Evolutionary conservation across 208 protist genomes (phyloP).

Genomic region (Vickermania spadyakhi): DNA sequence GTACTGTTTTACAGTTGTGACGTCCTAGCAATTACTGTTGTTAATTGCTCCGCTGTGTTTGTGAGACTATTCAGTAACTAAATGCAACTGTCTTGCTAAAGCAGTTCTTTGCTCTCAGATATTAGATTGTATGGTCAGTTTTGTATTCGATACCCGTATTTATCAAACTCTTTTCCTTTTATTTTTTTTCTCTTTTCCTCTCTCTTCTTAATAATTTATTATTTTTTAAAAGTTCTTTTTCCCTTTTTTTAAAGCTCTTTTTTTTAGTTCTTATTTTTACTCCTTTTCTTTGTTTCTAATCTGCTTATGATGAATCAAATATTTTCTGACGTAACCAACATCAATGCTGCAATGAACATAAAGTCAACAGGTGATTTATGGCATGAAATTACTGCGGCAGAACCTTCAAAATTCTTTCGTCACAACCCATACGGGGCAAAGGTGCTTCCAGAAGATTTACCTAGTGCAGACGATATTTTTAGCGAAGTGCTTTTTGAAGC

Average conservation of each 20-base stretch:
- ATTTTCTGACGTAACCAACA: neutral
- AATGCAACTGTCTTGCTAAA: too few species aligned
- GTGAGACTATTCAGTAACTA: too few species aligned
- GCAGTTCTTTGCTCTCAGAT: too few species aligned
- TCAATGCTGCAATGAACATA: conserved; percentile 1
- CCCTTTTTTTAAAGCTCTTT: conserved; percentile 7
- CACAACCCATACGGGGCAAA: conserved; percentile 75
- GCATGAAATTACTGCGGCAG: neutral
- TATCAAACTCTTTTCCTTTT: conserved; percentile 4
- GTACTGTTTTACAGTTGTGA: too few species aligned
- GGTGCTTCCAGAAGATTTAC: conserved; percentile 33
- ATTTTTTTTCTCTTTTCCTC: conserved; percentile 6
- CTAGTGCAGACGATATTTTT: conserved; percentile 19
- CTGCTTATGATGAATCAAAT: conserved; percentile 1
- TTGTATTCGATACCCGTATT: too few species aligned
- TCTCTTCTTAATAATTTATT: conserved; percentile 10
- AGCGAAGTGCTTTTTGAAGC: conserved; percentile 28
- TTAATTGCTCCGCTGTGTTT: too few species aligned
- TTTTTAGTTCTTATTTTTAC: conserved; percentile 2
- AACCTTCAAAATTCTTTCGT: conserved; percentile 9
- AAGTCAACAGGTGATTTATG: conserved; percentile 6
- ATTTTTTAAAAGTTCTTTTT: conserved; percentile 11
- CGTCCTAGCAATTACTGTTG: too few species aligned
- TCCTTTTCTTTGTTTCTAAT: neutral
- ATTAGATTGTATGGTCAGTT: too few species aligned